A percentile compares a stretch with the other conserved stretches of the same genome.
Evolutionary conservation across 371 early-diverging fungal genomes (phyloP).

Genomic region (Mortierella sp.): DNA sequence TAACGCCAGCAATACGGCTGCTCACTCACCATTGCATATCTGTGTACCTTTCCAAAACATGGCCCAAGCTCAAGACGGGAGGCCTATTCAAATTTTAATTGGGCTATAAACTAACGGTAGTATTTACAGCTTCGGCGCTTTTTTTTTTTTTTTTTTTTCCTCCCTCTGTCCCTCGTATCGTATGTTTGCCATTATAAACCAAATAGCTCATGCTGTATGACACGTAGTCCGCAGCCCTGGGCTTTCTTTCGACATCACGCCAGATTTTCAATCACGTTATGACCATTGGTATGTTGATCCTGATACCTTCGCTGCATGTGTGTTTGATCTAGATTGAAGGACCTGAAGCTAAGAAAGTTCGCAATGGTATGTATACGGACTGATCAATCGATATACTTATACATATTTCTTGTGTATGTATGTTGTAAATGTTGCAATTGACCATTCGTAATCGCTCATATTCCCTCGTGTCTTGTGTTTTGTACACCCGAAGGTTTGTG

Average conservation of each 20-base stretch:
- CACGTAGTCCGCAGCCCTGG: neutral
- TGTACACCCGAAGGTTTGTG: neutral
- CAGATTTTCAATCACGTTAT: neutral
- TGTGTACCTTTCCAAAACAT: neutral
- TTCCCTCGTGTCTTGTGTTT: constrained; percentile 6
- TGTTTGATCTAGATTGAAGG: neutral
- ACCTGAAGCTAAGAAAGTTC: neutral
- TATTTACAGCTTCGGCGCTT: constrained; percentile 1
- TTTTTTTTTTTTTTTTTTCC: neutral
- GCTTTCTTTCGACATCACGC: neutral
- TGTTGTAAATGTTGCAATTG: neutral
- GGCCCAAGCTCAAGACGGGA: neutral
- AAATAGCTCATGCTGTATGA: neutral
- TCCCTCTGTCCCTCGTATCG: neutral
- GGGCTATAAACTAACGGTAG: neutral
- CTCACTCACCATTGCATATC: neutral
- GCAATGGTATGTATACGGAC: neutral
- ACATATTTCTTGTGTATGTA: too few relatives aligned
- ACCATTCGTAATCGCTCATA: constrained; percentile 1
- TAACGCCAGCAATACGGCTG: neutral
- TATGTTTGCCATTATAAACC: neutral
- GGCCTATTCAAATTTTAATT: neutral
- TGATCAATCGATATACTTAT: too few relatives aligned
- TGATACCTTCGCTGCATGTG: neutral
- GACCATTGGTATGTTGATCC: neutral